These are phyloP conservation scores for Halophytophthora polymorphica DNA, from an alignment of 352 stramenopile genomes.

Conservation along the genomic window DNA sequence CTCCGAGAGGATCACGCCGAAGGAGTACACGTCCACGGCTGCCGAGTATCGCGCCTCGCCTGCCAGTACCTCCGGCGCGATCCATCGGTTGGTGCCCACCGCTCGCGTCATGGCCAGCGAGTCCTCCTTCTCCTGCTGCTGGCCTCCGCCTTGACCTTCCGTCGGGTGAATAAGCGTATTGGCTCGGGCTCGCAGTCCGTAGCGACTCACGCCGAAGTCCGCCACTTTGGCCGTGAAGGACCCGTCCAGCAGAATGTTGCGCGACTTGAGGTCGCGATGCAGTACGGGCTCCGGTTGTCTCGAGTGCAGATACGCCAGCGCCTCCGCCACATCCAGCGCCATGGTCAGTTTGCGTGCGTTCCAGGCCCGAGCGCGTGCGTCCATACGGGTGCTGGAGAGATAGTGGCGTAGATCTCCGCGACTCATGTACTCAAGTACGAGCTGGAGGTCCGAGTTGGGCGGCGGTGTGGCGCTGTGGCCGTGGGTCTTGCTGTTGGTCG, in stretches of 20 bases:
- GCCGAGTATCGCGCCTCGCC: constrained; percentile 39
- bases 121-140: constrained; percentile 13
- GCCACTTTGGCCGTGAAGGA: constrained; percentile 60
- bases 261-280: constrained; percentile 70
- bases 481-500: neutral
- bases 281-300: constrained; percentile 44
- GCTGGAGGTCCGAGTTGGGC: constrained; percentile 44
- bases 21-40: constrained; percentile 68
- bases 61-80: constrained; percentile 60
- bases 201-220: constrained; percentile 65
- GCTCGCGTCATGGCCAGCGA: constrained; percentile 23
- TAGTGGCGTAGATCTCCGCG: constrained; percentile 59
- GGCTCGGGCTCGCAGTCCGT: constrained; percentile 20
- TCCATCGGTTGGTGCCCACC: constrained; percentile 44
- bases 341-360: constrained; percentile 52
- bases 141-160: constrained; percentile 17
- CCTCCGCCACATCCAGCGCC: constrained; percentile 57
- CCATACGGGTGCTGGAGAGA: constrained; percentile 29
- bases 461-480: constrained; percentile 4
- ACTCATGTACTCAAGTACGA: constrained; percentile 76
- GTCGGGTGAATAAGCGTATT: constrained; percentile 8
- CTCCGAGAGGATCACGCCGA: constrained; percentile 68
- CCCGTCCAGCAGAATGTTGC: constrained; percentile 59
- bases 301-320: constrained; percentile 65
- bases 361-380: constrained; percentile 35